These are phyloP conservation scores for Hyphopichia fennica DNA, from an alignment of 1,139 yeast genomes.

Conservation along the genomic window DNA sequence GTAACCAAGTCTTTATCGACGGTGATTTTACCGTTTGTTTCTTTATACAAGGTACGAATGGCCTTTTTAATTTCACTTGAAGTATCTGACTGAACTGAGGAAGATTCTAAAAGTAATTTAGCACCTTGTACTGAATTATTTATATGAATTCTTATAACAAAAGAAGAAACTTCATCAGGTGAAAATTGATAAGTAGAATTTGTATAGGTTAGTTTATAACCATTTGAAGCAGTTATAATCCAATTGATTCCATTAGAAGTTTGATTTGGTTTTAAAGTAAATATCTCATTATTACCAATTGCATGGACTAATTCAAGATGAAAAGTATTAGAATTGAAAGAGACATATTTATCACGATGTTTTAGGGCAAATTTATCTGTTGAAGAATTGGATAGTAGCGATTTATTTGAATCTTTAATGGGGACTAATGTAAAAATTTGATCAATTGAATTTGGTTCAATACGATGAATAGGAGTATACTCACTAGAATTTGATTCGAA, in stretches of 20 bases:
- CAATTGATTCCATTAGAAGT: conserved; percentile 1
- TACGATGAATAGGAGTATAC: conserved; percentile 4
- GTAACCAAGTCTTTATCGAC: conserved; percentile 7
- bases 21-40: conserved; percentile 10
- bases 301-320: conserved; percentile 4
- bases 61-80: conserved; percentile 4
- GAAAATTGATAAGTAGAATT: neutral
- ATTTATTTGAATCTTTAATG: conserved; percentile 5
- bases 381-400: conserved; percentile 2
- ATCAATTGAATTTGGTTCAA: conserved; percentile 8
- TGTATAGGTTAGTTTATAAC: neutral
- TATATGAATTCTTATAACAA: conserved; percentile 8
- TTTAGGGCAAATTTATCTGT: conserved; percentile 7
- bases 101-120: conserved; percentile 1
- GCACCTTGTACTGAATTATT: conserved; percentile 4
- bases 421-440: conserved; percentile 10
- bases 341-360: conserved; percentile 4
- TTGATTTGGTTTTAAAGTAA: conserved; percentile 3
- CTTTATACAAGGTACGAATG: conserved; percentile 9
- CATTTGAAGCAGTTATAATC: neutral
- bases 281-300: conserved; percentile 7
- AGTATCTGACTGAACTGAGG: neutral
- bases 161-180: neutral
- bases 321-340: conserved; percentile 1
- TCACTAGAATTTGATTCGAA: conserved; percentile 1